Percentiles rank a stretch among this genome's conserved stretches.
Evolutionary conservation across 2,329 filamentous ascomycete genomes (phyloP).

Genomic region (Fusarium sp.): DNA sequence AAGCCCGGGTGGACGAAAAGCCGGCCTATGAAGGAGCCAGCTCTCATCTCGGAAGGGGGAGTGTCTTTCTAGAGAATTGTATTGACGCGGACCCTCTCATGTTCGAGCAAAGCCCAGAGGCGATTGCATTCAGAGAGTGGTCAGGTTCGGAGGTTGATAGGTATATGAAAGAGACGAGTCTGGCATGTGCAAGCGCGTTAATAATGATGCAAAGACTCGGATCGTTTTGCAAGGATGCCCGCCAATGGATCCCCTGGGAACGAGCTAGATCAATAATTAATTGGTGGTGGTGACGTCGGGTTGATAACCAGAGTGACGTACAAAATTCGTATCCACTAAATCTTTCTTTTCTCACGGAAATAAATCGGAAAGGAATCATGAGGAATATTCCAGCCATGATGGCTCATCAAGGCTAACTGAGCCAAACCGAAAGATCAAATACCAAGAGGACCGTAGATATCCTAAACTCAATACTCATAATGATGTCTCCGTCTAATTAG

Average conservation of each 20-base stretch:
- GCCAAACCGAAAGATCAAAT: not conserved
- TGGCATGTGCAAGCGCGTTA: slow-evolving; percentile 28
- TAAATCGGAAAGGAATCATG: slow-evolving; percentile 1
- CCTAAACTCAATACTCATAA: not conserved
- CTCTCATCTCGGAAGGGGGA: slow-evolving; percentile 55
- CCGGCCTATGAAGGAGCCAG: slow-evolving; percentile 54
- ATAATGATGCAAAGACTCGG: slow-evolving; percentile 32
- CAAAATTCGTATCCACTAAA: slow-evolving; percentile 1
- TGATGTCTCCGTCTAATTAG: not conserved
- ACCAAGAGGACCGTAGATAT: not conserved
- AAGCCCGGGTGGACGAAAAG: slow-evolving; percentile 53
- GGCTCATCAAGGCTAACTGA: not conserved
- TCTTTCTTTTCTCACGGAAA: not conserved
- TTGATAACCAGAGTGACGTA: slow-evolving; percentile 26
- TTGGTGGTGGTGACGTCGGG: slow-evolving; percentile 44
- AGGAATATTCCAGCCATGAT: not conserved
- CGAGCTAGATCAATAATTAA: slow-evolving; percentile 5
- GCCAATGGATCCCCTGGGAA: slow-evolving; percentile 13
- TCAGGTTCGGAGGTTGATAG: not conserved
- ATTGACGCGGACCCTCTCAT: slow-evolving; percentile 30
- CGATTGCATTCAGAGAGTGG: slow-evolving; percentile 20
- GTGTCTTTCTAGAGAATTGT: not conserved
- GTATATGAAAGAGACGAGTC: not conserved
- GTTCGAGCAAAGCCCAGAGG: slow-evolving; percentile 14
- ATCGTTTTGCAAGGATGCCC: slow-evolving; percentile 30